Conservation (phyloP, 169 alveolate species). For the Eimeria necatrix region DNA sequence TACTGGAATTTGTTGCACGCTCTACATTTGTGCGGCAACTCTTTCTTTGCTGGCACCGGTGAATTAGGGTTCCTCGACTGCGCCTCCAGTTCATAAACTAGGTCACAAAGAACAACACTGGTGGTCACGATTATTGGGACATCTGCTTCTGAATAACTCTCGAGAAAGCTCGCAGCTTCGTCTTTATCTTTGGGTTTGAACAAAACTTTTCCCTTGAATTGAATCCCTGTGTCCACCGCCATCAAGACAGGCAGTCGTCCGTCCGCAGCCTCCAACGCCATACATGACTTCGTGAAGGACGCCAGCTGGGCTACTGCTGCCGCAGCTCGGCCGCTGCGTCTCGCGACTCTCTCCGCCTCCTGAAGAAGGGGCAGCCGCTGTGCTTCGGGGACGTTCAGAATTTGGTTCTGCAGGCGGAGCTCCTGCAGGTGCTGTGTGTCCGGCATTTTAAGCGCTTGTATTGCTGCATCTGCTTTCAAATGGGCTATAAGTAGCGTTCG, state of each 20-base stretch:
- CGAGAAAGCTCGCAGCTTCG: conserved; percentile 65
- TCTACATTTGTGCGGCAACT: conserved; percentile 52
- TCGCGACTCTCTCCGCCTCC: conserved; percentile 28
- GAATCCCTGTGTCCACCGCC: conserved; percentile 66
- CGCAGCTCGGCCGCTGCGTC: conserved; percentile 18
- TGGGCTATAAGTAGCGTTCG: conserved; percentile 67
- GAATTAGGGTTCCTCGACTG: conserved; percentile 69
- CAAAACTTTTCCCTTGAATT: conserved; percentile 15
- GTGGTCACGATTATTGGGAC: conserved; percentile 48
- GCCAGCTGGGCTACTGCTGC: conserved; percentile 70
- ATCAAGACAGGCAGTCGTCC: conserved; percentile 70
- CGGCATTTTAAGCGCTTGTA: conserved; percentile 56
- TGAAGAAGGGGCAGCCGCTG: conserved; percentile 21
- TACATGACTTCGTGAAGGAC: conserved; percentile 47
- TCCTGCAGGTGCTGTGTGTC: conserved; percentile 63
- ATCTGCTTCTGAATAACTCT: conserved; percentile 53
- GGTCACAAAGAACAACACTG: conserved; percentile 50
- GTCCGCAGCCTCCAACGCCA: conserved; percentile 68
- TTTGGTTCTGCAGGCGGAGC: conserved; percentile 65
- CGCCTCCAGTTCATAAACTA: conserved; percentile 19
- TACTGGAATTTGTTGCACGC: conserved; percentile 44
- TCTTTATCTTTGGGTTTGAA: conserved; percentile 69
- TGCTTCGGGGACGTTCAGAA: conserved; percentile 41
- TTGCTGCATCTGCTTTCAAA: conserved; percentile 62
- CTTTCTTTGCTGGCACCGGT: conserved; percentile 20